Conservation (phyloP, 2,329 filamentous ascomycete species). For the Fusarium nodosum region DNA sequence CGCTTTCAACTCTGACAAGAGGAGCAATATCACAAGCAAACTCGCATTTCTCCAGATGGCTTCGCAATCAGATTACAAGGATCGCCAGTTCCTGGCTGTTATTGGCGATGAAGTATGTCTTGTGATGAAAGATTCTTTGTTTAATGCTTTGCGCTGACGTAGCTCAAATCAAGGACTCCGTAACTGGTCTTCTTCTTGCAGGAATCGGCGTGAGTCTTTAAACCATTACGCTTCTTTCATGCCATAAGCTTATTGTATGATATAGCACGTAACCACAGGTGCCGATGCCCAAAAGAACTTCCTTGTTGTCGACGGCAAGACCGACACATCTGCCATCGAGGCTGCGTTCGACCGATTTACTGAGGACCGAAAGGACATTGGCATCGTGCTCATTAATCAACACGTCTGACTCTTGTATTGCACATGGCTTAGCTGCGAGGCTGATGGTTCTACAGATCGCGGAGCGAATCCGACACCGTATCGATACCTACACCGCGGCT, state of each 20-base stretch:
- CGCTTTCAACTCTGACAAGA: conserved; percentile 32
- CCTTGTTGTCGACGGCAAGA: conserved; percentile 95
- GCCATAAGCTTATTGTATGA: not conserved
- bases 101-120: conserved; percentile 90
- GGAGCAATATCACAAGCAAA: conserved; percentile 29
- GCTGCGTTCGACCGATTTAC: conserved; percentile 91
- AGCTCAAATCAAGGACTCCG: conserved; percentile 78
- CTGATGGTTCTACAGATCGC: conserved; percentile 75
- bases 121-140: conserved; percentile 6
- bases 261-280: conserved; percentile 87
- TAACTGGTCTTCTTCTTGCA: conserved; percentile 93
- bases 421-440: not conserved
- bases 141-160: conserved; percentile 47
- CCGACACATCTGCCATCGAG: conserved; percentile 89
- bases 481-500: conserved; percentile 92
- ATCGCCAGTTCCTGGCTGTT: conserved; percentile 95
- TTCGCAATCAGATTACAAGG: conserved; percentile 74
- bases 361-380: conserved; percentile 92
- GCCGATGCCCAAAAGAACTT: conserved; percentile 97
- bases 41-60: conserved; percentile 56
- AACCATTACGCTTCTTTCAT: conserved; percentile 6
- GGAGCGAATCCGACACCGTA: conserved; percentile 89
- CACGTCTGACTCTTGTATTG: conserved; percentile 73
- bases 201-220: conserved; percentile 82
- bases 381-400: conserved; percentile 96